A percentile compares a stretch with the other conserved stretches of the same genome.
Conservation (phyloP, 805 yeast genomes). For the Barnettozyma californica region DNA sequence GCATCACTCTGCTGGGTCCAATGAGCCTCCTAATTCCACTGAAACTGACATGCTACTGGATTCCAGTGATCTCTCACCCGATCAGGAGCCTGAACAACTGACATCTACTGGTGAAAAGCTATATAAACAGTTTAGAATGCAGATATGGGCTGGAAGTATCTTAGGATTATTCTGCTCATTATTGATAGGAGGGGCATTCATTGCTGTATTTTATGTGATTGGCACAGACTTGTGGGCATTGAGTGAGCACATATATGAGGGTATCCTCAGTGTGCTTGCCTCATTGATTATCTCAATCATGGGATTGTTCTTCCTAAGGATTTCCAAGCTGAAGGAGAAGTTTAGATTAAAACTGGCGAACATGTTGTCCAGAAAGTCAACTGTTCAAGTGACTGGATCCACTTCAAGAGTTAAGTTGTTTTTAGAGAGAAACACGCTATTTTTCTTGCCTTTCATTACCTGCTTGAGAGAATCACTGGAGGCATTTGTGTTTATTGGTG, state of each 20-base stretch:
- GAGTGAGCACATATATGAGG: conserved; percentile 89
- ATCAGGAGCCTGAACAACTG: conserved; percentile 1
- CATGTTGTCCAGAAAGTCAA: conserved; percentile 23
- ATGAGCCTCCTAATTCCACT: neutral
- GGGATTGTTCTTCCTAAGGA: conserved; percentile 79
- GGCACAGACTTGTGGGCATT: conserved; percentile 85
- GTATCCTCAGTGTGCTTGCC: conserved; percentile 71
- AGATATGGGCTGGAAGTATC: conserved; percentile 79
- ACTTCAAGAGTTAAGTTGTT: conserved; percentile 30
- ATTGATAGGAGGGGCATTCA: conserved; percentile 66
- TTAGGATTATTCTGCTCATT: conserved; percentile 67
- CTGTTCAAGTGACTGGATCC: conserved; percentile 24
- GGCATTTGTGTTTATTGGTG: conserved; percentile 89
- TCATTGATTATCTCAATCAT: conserved; percentile 74
- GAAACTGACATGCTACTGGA: conserved; percentile 13
- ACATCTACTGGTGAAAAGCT: conserved; percentile 25
- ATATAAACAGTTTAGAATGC: conserved; percentile 49
- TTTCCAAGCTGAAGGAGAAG: conserved; percentile 77
- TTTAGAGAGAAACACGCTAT: conserved; percentile 61
- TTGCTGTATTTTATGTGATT: conserved; percentile 62
- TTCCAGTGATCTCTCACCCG: neutral
- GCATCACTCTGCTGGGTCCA: conserved; percentile 22
- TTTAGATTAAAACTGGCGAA: conserved; percentile 63
- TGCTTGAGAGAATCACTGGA: conserved; percentile 87
- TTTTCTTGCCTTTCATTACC: conserved; percentile 77